These are phyloP conservation scores for Camptophora hylomeconis DNA, from an alignment of 2,329 filamentous ascomycete species.

Conservation along the genomic window DNA sequence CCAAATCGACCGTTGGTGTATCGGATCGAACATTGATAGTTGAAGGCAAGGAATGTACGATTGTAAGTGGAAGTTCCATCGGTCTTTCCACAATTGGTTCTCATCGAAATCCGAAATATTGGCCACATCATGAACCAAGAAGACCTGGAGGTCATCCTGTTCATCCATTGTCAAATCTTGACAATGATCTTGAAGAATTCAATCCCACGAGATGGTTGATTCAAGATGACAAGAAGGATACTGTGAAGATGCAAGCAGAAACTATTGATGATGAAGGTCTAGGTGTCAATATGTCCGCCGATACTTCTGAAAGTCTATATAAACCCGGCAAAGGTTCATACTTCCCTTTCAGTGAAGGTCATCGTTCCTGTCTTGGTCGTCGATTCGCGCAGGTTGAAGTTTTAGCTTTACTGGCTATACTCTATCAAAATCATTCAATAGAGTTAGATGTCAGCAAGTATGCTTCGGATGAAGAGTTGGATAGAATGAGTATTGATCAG, in stretches of 20 bases:
- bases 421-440: conserved; percentile 48
- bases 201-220: conserved; percentile 60
- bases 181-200: conserved; percentile 53
- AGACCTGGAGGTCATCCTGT: conserved; percentile 25
- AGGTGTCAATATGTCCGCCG: conserved; percentile 45
- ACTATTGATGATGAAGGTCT: conserved; percentile 14
- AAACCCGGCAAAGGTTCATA: conserved; percentile 40
- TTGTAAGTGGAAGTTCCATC: conserved; percentile 46
- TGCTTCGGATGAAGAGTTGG: conserved; percentile 42
- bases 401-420: conserved; percentile 38
- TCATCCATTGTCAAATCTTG: conserved; percentile 19
- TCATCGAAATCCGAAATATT: conserved; percentile 60
- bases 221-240: conserved; percentile 17
- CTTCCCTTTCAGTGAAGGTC: conserved; percentile 43
- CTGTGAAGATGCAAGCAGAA: conserved; percentile 11
- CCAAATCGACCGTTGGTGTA: conserved; percentile 44
- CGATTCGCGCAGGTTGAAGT: conserved; percentile 46
- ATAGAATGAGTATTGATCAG: conserved; percentile 33
- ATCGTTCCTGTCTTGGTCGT: conserved; percentile 42
- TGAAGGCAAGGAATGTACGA: conserved; percentile 42
- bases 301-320: conserved; percentile 51
- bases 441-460: conserved; percentile 57
- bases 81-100: conserved; percentile 42
- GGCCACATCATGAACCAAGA: conserved; percentile 41
- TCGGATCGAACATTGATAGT: conserved; percentile 42